These are phyloP conservation scores for Tricladium varicosporioides DNA, from an alignment of 2,329 filamentous ascomycete species.

Conservation along the genomic window DNA sequence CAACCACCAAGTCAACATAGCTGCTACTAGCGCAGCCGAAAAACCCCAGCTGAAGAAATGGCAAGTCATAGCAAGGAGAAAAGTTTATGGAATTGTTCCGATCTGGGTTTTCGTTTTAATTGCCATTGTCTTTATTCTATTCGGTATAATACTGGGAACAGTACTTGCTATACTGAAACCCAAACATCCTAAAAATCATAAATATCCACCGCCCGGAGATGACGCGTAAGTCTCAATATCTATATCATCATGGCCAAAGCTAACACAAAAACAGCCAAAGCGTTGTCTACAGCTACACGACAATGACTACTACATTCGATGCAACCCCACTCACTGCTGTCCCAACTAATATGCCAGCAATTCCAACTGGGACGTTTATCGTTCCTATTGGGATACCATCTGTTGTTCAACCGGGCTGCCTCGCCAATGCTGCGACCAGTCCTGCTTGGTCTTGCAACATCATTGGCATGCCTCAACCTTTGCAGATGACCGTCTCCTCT, in stretches of 20 bases:
- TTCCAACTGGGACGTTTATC: conserved; percentile 54
- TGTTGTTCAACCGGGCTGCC: conserved; percentile 52
- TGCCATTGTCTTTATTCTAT: conserved; percentile 51
- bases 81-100: conserved; percentile 57
- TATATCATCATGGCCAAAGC: neutral
- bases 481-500: conserved; percentile 21
- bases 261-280: conserved; percentile 16
- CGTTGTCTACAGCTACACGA: conserved; percentile 14
- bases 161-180: conserved; percentile 28
- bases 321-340: conserved; percentile 49
- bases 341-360: conserved; percentile 49
- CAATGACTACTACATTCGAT: conserved; percentile 44
- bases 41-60: conserved; percentile 49
- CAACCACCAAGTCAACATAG: conserved; percentile 52
- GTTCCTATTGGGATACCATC: conserved; percentile 52
- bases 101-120: conserved; percentile 59
- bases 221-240: conserved; percentile 23
- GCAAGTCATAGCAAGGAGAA: conserved; percentile 52
- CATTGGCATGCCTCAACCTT: conserved; percentile 21
- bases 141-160: conserved; percentile 56
- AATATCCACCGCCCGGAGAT: neutral
- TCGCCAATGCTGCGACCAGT: conserved; percentile 53
- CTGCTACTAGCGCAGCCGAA: conserved; percentile 44
- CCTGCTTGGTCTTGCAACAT: conserved; percentile 64
- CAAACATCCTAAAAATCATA: conserved; percentile 14